Percentiles rank a stretch among this genome's conserved stretches.
Evolutionary conservation across 345 rosid genomes (phyloP).

Genomic region (Diplotaxis tenuifolia): DNA sequence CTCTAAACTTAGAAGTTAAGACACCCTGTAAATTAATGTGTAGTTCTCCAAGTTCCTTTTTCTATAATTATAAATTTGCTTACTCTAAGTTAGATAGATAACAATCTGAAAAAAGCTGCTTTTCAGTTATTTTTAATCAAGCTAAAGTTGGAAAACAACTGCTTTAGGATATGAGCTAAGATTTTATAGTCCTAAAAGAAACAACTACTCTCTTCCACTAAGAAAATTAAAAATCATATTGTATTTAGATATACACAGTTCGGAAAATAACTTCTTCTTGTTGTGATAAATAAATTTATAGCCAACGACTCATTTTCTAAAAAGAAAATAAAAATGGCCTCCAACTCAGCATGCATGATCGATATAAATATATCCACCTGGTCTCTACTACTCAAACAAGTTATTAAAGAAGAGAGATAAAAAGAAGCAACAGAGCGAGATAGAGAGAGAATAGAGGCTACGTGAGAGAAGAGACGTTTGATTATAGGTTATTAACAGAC

Average conservation of each 20-base stretch:
- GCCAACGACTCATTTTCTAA: background rate
- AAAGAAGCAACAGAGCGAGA: background rate
- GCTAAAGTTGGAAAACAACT: background rate
- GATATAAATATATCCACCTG: conserved; percentile 8
- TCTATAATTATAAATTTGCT: background rate
- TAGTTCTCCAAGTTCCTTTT: background rate
- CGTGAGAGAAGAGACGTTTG: background rate
- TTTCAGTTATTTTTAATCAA: background rate
- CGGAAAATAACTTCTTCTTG: background rate
- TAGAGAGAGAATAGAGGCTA: background rate
- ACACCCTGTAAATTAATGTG: background rate
- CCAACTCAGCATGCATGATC: conserved; percentile 1
- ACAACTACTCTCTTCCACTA: background rate
- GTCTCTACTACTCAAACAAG: conserved; percentile 22
- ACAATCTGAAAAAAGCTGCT: background rate
- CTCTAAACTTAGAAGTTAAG: background rate
- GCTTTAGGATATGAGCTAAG: background rate
- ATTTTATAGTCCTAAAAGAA: background rate
- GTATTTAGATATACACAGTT: background rate
- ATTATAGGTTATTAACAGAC: background rate
- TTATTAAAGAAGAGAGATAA: background rate
- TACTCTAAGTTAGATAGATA: background rate
- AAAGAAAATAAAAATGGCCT: background rate
- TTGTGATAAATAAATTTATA: background rate
- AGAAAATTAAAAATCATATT: background rate